These are phyloP conservation scores for Eimeria maxima DNA, from an alignment of 169 alveolate species.

Conservation along the genomic window DNA sequence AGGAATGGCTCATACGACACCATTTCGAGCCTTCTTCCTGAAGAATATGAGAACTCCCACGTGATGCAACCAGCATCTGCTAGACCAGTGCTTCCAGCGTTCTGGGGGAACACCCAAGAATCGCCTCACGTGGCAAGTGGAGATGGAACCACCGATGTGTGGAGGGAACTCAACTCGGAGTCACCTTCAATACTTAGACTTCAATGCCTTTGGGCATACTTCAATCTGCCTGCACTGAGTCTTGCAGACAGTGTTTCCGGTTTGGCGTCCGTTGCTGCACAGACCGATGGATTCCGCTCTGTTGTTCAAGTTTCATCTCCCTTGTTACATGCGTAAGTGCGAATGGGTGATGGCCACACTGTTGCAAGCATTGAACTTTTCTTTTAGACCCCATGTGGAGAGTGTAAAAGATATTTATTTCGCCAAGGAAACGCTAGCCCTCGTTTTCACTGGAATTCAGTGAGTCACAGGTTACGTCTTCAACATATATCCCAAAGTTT, in stretches of 20 bases:
- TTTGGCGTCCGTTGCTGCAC: slow-evolving; percentile 42
- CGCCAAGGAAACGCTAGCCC: slow-evolving; percentile 3
- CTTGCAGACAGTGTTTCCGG: slow-evolving; percentile 35
- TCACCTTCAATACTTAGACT: slow-evolving; percentile 37
- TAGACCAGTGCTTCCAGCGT: slow-evolving; percentile 12
- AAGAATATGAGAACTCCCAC: not conserved
- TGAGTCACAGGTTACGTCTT: not conserved
- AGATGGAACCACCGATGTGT: slow-evolving; percentile 13
- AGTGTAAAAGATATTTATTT: slow-evolving; percentile 32
- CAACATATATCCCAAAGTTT: not conserved
- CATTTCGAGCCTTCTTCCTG: not conserved
- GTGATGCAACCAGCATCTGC: not conserved
- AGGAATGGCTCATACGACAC: not conserved
- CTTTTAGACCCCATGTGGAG: slow-evolving; percentile 27
- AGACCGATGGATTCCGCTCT: slow-evolving; percentile 44
- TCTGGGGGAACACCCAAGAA: slow-evolving; percentile 34
- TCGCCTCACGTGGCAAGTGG: not conserved
- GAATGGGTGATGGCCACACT: not conserved
- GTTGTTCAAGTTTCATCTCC: slow-evolving; percentile 22
- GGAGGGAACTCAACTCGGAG: slow-evolving; percentile 20
- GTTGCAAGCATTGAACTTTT: not conserved
- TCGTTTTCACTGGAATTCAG: slow-evolving; percentile 38
- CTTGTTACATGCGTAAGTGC: slow-evolving; percentile 39
- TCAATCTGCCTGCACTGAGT: slow-evolving; percentile 54
- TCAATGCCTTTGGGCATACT: slow-evolving; percentile 54